A percentile compares a stretch with the other conserved stretches of the same genome.
These are phyloP conservation scores for Tillandsia fasciculata DNA, from an alignment of 176 grass and related monocot species.

Conservation along the genomic window DNA sequence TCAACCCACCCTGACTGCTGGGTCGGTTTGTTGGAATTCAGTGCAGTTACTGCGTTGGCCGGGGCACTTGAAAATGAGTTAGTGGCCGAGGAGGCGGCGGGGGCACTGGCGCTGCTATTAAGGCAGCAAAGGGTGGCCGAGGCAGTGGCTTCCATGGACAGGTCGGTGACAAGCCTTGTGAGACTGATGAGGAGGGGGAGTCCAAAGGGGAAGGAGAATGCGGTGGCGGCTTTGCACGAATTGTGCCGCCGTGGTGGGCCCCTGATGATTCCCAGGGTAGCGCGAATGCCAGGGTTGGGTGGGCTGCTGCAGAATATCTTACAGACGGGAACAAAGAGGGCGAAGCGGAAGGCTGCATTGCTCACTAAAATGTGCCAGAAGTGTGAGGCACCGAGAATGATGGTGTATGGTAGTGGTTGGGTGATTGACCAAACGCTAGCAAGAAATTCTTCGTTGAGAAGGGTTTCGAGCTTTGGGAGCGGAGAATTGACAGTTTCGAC, in stretches of 20 bases:
- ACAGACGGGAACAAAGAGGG: constrained; percentile 69
- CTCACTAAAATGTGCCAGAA: constrained; percentile 75
- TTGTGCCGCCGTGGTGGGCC: constrained; percentile 62
- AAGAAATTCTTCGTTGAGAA: constrained; percentile 22
- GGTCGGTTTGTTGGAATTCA: constrained; percentile 54
- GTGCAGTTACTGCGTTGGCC: constrained; percentile 46
- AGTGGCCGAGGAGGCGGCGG: constrained; percentile 84
- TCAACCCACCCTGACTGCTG: constrained; percentile 86
- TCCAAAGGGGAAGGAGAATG: constrained; percentile 92
- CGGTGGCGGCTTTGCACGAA: constrained; percentile 85
- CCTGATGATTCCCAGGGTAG: constrained; percentile 43
- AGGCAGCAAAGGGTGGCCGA: constrained; percentile 57
- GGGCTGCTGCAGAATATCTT: constrained; percentile 53
- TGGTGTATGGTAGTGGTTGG: constrained; percentile 40
- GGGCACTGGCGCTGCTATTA: constrained; percentile 74
- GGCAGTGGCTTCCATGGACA: constrained; percentile 50
- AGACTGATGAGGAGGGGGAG: constrained; percentile 76
- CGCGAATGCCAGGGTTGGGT: constrained; percentile 43
- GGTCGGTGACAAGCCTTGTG: constrained; percentile 49
- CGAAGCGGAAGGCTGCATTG: constrained; percentile 74
- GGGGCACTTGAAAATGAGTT: constrained; percentile 58
- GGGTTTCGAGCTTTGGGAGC: constrained; percentile 10
- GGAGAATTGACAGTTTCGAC: constrained; percentile 15
- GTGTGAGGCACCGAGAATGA: constrained; percentile 29
- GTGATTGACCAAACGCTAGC: constrained; percentile 37